A percentile compares a stretch with the other conserved stretches of the same genome.
These are phyloP conservation scores for Bipolaris gigantea DNA, from an alignment of 2,329 filamentous ascomycete species.

Conservation along the genomic window DNA sequence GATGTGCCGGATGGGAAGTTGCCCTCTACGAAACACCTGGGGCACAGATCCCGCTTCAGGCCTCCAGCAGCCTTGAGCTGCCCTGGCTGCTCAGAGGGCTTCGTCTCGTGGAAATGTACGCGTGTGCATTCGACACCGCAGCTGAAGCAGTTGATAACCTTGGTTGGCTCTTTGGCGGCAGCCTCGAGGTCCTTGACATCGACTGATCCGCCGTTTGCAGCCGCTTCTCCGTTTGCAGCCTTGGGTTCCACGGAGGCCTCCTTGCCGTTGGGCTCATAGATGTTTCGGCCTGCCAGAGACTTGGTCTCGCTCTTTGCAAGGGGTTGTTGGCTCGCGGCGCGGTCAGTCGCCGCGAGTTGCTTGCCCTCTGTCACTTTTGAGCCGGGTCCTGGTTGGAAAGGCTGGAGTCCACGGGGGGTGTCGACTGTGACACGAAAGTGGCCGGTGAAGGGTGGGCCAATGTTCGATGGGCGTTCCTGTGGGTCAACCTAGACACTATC, in stretches of 20 bases:
- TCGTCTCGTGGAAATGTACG: slow-evolving; percentile 70
- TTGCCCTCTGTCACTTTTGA: slow-evolving; percentile 64
- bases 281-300: slow-evolving; percentile 89
- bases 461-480: slow-evolving; percentile 90
- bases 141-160: slow-evolving; percentile 78
- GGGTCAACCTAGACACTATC: slow-evolving; percentile 76
- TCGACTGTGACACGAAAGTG: slow-evolving; percentile 97
- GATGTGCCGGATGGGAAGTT: slow-evolving; percentile 79
- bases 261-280: slow-evolving; percentile 91
- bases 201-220: slow-evolving; percentile 66
- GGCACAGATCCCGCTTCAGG: slow-evolving; percentile 84
- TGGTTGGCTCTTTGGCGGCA: slow-evolving; percentile 63
- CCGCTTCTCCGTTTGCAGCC: slow-evolving; percentile 61
- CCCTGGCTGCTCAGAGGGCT: slow-evolving; percentile 54
- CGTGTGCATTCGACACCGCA: slow-evolving; percentile 88
- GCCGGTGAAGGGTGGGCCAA: slow-evolving; percentile 94
- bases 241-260: slow-evolving; percentile 71
- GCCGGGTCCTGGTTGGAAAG: slow-evolving; percentile 88
- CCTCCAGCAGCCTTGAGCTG: slow-evolving; percentile 58
- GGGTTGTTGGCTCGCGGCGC: slow-evolving; percentile 65
- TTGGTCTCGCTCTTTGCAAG: slow-evolving; percentile 79
- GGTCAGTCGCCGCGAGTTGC: slow-evolving; percentile 69
- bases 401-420: slow-evolving; percentile 89
- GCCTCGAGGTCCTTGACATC: slow-evolving; percentile 66
- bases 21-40: slow-evolving; percentile 84